Percentiles rank a stretch among this genome's conserved stretches.
phyloP scores from a whole-genome alignment of 208 protist species.

The Naegleria gruberi region DNA sequence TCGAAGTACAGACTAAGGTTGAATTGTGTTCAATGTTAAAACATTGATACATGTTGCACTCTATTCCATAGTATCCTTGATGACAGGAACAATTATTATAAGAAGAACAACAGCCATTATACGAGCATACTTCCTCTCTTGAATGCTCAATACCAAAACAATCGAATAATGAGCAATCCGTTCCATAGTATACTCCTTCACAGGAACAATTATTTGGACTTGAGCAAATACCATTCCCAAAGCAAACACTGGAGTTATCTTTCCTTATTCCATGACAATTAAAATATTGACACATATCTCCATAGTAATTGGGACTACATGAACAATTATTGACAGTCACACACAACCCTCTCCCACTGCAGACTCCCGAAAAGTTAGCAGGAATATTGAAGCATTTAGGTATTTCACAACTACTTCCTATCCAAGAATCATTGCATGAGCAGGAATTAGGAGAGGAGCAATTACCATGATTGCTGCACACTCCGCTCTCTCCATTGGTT shows the following conservation, averaged over 20 bases:
- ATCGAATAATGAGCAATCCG: not conserved
- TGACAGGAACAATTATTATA: not conserved
- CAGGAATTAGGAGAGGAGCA: not conserved
- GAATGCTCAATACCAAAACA: not conserved
- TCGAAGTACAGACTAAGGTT: not conserved
- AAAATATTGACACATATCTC: too few species aligned
- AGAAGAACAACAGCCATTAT: not conserved
- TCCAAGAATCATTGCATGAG: not conserved
- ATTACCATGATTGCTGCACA: not conserved
- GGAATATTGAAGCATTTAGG: not conserved
- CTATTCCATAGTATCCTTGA: not conserved
- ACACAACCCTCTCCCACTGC: not conserved
- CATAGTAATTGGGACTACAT: too few species aligned
- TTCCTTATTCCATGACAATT: too few species aligned
- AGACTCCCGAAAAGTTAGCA: not conserved
- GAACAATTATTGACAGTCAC: too few species aligned
- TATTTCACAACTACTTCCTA: not conserved
- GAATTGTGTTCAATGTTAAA: not conserved
- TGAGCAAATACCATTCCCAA: not conserved
- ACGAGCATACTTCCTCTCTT: not conserved
- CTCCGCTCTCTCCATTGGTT: too few species aligned
- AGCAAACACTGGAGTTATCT: not conserved
- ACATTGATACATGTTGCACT: not conserved
- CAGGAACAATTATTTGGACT: not conserved
- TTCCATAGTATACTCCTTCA: not conserved